Evolutionary conservation across 495 filamentous ascomycete species (phyloP).

Genomic region (Penicillium canescens): DNA sequence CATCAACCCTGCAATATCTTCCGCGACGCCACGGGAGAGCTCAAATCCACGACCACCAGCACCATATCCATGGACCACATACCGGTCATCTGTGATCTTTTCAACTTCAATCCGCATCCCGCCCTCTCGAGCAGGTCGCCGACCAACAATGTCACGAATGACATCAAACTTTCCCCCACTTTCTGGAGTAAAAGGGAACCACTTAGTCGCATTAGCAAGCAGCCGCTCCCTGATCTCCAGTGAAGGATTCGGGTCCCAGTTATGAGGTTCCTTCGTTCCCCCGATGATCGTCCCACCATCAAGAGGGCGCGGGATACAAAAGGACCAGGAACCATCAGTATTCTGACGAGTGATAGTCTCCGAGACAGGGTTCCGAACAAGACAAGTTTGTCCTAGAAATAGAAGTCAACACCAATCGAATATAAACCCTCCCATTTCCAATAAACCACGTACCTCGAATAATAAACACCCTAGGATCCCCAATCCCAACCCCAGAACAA

Average conservation of each 20-base stretch:
- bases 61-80: constrained; percentile 63
- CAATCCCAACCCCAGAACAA: constrained; percentile 57
- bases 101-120: constrained; percentile 45
- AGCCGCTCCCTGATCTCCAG: constrained; percentile 46
- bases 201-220: constrained; percentile 43
- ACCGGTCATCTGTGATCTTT: constrained; percentile 21
- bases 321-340: constrained; percentile 59
- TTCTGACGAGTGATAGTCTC: constrained; percentile 61
- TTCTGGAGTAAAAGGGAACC: constrained; percentile 44
- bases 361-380: constrained; percentile 47
- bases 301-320: constrained; percentile 59
- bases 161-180: constrained; percentile 43
- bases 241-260: constrained; percentile 54
- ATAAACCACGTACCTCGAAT: constrained; percentile 45
- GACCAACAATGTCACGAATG: constrained; percentile 46
- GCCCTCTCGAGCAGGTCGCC: constrained; percentile 44
- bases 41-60: constrained; percentile 61
- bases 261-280: constrained; percentile 59
- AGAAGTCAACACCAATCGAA: neutral
- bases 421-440: neutral
- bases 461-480: constrained; percentile 51
- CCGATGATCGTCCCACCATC: constrained; percentile 63
- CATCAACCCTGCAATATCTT: constrained; percentile 37
- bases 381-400: constrained; percentile 40
- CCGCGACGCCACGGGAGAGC: constrained; percentile 43